Base-by-base conservation (phyloP, 2,329 filamentous ascomycete species). In the Apiospora malaysiana region DNA sequence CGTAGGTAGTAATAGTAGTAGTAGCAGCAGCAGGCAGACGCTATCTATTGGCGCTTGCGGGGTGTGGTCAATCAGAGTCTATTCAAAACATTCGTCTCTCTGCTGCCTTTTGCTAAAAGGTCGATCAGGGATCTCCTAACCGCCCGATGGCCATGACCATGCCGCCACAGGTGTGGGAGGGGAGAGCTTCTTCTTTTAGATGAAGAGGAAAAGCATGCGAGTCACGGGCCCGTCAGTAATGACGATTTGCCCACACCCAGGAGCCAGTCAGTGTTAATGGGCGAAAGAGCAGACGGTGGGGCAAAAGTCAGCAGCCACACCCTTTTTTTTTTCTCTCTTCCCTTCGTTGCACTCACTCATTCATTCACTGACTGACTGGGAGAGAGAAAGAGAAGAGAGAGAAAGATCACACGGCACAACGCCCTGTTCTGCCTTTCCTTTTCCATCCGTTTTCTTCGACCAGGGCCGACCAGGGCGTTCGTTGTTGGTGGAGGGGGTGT, bases 211-310 rank as follows among this genome's bases (percentile, higher is more conserved):
- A 76, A 74, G 73, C 71, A 78, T 78, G 77, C 78, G 78, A 80
- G 78, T 80, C 78, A 80, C 78, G 77, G 76, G 77, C 73, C 73
- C 49, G 75, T 75, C 71, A 73, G 75, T 75, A 76, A 77, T 79
- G 76, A 79, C 78, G 78, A 78, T 76, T 77, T 76, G 77, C 74
- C 75, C 75, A 70, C 71, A 74, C 75, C 32, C n/a, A 21, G 16
- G 4, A 77, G 75, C 74, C 63, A 75, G 72, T 73, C 74, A 72
- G 65, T 69, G 65, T 69, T 59, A 45, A 66, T 59, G 69, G 72
- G 73, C 68, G 56, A 69, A 73, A 74, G 73, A 77, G 76, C 71
- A 72, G 74, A 77, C 73, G 74, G 77, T 74, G 74, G 75, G 76
- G 76, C 74, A 72, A 73, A 73, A 68, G 75, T 77, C 76, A 76